Evolutionary conservation across 495 filamentous ascomycete species (phyloP).

Genomic region (Penicillium simplicissimum): DNA sequence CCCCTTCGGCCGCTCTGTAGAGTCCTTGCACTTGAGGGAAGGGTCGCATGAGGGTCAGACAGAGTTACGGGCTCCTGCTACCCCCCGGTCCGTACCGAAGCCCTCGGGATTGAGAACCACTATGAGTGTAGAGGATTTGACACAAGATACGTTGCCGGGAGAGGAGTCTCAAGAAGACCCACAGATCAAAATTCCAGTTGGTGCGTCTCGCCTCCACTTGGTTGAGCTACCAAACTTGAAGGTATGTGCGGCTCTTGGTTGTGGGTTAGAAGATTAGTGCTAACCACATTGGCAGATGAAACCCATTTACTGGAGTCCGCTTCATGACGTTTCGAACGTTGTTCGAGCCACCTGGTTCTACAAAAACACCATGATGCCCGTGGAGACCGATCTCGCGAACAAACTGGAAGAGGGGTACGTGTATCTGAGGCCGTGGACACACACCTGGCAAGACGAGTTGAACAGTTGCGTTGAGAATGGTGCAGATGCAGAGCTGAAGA

Average conservation of each 20-base stretch:
- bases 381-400: conserved; percentile 87
- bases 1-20: conserved; percentile 37
- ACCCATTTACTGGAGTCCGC: conserved; percentile 97
- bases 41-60: conserved; percentile 31
- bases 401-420: conserved; percentile 86
- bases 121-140: conserved; percentile 26
- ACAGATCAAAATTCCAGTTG: conserved; percentile 61
- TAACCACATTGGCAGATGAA: conserved; percentile 63
- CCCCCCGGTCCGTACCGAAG: conserved; percentile 23
- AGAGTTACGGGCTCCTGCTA: conserved; percentile 21
- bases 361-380: conserved; percentile 86
- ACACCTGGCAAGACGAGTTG: conserved; percentile 92
- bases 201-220: conserved; percentile 70
- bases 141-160: conserved; percentile 18
- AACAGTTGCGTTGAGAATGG: conserved; percentile 90
- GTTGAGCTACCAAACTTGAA: conserved; percentile 55
- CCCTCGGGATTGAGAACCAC: conserved; percentile 37
- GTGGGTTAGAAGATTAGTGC: neutral
- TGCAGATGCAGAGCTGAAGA: conserved; percentile 85
- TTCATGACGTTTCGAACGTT: conserved; percentile 83
- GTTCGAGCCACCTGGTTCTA: conserved; percentile 96
- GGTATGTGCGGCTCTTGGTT: conserved; percentile 25
- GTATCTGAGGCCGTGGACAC: conserved; percentile 83
- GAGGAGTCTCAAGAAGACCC: conserved; percentile 16
- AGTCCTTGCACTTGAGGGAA: conserved; percentile 32